Evolutionary conservation across 371 early-diverging fungal species (phyloP), one percentile per base, ranked within the genome.

Genomic region (Coemansia sp.): DNA sequence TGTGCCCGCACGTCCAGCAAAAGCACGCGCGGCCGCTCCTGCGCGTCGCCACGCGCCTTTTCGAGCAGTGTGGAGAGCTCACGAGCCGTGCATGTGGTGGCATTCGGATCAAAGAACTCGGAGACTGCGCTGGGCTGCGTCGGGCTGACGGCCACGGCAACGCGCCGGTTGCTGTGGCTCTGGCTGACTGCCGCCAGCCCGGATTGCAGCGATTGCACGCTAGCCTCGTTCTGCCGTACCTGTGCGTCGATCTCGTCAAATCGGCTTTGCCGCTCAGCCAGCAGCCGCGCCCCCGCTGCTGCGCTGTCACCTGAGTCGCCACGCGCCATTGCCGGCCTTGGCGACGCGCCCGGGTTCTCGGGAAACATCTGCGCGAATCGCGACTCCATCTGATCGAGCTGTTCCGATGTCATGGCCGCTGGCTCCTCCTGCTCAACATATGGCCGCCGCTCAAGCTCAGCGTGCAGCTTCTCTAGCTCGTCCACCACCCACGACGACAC

Each of bases 1-100:
- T 84, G 79, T 6, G 85, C 82, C 33, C 97, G 83, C 14, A 95
- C 84, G 78, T 97, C 97, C 54, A 97, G 64, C n/a, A 96, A 59
- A 34, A 97, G 74, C 2, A 95, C 69, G 4, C 72, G 58, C 4
- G 77, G 77, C 18, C 59, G 64, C 10, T 56, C 62, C 18, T 43
- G 37, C 10, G 36, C 31, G 33, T 57, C 70, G 57, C 81, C 9
- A 77, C 81, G 32, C 74, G 83, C 55, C 71, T 63, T 43, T 60
- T 67, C 48, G 33, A 88, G 59, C 65, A 81, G 82, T 0, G 69
- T 54, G 2, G 77, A 76, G 0, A 90, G 69, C 12, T 81, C 80
- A 5, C 14, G 33, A 5, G 87, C 80, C 2, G 79, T 78, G 76
- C 68, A 74, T 68, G 55, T 55, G 64, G 79, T 72, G 43, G 55